Base-by-base conservation (phyloP, 306 rosid genomes). In the Castanea crenata region DNA sequence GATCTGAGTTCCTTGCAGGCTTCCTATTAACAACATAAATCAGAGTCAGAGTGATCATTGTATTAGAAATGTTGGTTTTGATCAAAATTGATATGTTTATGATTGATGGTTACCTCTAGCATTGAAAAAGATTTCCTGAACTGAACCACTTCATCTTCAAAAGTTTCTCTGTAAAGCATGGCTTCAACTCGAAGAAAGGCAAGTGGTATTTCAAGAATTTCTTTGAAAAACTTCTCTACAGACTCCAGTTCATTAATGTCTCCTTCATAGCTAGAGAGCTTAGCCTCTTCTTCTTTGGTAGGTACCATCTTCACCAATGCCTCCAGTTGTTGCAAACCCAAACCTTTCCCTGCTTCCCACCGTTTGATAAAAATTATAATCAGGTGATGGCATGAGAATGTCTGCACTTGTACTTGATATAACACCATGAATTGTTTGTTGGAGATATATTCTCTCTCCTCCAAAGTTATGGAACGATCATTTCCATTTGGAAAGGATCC, bases 1-100 rank as follows among this genome's bases (percentile, higher is more conserved):
- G 99, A 96, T 62, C 90, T 82, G 74, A 93, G 88, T 59, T 96
- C 99, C 89, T 91, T 93, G 93, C 99, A 96, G 6, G 99, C 99
- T n/a, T 96, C 98, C 99, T 96, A 49, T 21, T 11, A 49, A 16
- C 20, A 77, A 78, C 31, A 18, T 41, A 81, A 76, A 51, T 19
- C 25, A 31, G 3, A 56, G 61, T 80, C 54, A 52, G 1, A 71
- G 4, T 23, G 21, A 25, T 14, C 3, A 23, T 71, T 71, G 57
- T 6, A 5, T 25, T 41, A 46, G 38, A 25, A 56, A n/a, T 18
- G 25, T 55, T 3, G 18, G 62, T 75, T 58, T 74, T 65, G 57
- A 38, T 25, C n/a, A 32, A 68, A 69, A 12, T 41, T 58, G 56
- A 4, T 29, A 4, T 29, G 55, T 51, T 44, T 44, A 15, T 32